These are phyloP conservation scores for Yamadazyma laniorum DNA, from an alignment of 805 yeast genomes.

Conservation along the genomic window DNA sequence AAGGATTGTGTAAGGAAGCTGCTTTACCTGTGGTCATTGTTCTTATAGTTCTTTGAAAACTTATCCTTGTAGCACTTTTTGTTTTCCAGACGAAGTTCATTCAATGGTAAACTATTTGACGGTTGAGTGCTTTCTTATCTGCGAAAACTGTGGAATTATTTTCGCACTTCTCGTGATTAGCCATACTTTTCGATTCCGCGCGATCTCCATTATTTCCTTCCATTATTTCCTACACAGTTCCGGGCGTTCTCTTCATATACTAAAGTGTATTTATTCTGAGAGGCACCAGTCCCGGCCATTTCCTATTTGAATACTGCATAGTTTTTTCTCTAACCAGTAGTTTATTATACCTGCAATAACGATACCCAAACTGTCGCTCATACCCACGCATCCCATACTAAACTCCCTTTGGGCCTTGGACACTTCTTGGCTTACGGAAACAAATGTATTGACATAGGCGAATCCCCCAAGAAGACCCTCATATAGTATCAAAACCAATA, in stretches of 20 bases:
- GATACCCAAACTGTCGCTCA: constrained; percentile 77
- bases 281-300: constrained; percentile 80
- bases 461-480: constrained; percentile 92
- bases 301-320: constrained; percentile 69
- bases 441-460: constrained; percentile 84
- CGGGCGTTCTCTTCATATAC: no score
- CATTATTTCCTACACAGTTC: no score
- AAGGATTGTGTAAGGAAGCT: constrained; percentile 51
- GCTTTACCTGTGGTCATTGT: constrained; percentile 8
- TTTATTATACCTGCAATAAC: constrained; percentile 78
- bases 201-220: no score
- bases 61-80: no score
- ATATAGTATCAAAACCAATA: constrained; percentile 68
- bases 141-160: background rate
- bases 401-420: constrained; percentile 40
- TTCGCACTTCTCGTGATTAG: background rate
- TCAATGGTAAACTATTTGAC: no score
- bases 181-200: background rate
- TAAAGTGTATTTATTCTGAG: no score
- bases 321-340: constrained; percentile 65
- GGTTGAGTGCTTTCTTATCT: no score
- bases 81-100: no score
- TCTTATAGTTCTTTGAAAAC: background rate
- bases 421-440: constrained; percentile 62
- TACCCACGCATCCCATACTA: constrained; percentile 34